Evolutionary conservation across 805 yeast species (phyloP).

Genomic region (Hanseniaspora clermontiae): DNA sequence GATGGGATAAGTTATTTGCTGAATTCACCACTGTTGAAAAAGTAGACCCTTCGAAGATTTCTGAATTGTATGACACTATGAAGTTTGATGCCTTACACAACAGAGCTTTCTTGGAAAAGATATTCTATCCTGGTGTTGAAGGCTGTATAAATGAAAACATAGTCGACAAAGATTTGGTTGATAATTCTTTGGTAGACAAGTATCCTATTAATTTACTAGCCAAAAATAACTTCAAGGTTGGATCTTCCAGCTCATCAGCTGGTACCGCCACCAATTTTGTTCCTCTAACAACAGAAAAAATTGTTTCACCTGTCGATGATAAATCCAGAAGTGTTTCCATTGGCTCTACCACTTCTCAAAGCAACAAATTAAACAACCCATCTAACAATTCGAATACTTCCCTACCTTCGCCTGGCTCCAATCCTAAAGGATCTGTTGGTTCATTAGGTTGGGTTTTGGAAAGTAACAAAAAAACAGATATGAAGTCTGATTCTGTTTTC

Average conservation of each 20-base stretch:
- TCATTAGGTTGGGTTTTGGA: constrained; percentile 63
- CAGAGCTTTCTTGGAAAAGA: constrained; percentile 70
- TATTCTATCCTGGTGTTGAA: constrained; percentile 45
- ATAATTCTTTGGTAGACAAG: constrained; percentile 45
- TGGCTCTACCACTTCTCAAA: constrained; percentile 4
- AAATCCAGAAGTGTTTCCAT: constrained; percentile 15
- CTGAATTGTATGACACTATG: constrained; percentile 96
- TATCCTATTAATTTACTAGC: constrained; percentile 66
- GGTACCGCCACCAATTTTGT: constrained; percentile 20
- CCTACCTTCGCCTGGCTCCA: constrained; percentile 20
- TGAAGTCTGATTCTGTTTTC: constrained; percentile 35
- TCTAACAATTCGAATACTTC: constrained; percentile 15
- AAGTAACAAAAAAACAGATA: constrained; percentile 26
- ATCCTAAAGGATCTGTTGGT: constrained; percentile 34
- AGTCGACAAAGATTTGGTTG: constrained; percentile 22
- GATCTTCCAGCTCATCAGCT: constrained; percentile 17
- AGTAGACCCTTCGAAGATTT: constrained; percentile 92
- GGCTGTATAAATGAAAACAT: constrained; percentile 31
- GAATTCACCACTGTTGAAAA: constrained; percentile 89
- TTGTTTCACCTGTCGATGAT: not conserved
- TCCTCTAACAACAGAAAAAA: not conserved
- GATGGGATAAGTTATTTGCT: constrained; percentile 93
- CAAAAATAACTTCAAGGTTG: constrained; percentile 61
- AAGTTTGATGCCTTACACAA: constrained; percentile 95
- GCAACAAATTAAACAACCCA: not conserved